phyloP scores from a whole-genome alignment of 2,329 filamentous ascomycete species.

The Ilyonectria destructans region DNA sequence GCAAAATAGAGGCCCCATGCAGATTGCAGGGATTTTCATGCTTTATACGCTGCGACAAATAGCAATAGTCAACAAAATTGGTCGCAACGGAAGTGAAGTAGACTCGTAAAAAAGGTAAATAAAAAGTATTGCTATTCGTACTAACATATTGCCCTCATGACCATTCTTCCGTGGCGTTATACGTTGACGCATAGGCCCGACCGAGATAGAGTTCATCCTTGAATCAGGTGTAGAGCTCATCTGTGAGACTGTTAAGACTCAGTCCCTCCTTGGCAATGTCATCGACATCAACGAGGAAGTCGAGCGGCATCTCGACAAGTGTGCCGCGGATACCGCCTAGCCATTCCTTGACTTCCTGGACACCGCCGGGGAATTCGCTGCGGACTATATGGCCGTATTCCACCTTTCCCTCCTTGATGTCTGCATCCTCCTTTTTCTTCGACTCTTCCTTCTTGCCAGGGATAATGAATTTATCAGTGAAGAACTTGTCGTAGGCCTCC shows the following conservation, averaged over 20 bases:
- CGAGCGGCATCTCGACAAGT: constrained; percentile 90
- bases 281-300: constrained; percentile 85
- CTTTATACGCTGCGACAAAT: too few species aligned
- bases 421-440: constrained; percentile 60
- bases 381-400: constrained; percentile 91
- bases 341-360: constrained; percentile 80
- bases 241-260: constrained; percentile 79
- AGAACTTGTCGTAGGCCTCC: constrained; percentile 83
- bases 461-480: constrained; percentile 76
- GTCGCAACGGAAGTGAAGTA: too few species aligned
- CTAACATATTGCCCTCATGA: too few species aligned
- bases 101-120: too few species aligned
- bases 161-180: too few species aligned
- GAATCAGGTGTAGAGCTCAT: constrained; percentile 77
- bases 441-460: constrained; percentile 65
- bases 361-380: constrained; percentile 83
- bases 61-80: too few species aligned
- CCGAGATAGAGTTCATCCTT: too few species aligned
- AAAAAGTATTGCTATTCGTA: too few species aligned
- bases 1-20: too few species aligned
- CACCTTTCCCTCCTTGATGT: constrained; percentile 71
- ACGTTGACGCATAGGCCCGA: too few species aligned
- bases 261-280: constrained; percentile 90
- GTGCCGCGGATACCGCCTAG: constrained; percentile 78
- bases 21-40: too few species aligned